Base-by-base conservation (phyloP, 1,139 yeast species). In the Geotrichum restrictum region DNA sequence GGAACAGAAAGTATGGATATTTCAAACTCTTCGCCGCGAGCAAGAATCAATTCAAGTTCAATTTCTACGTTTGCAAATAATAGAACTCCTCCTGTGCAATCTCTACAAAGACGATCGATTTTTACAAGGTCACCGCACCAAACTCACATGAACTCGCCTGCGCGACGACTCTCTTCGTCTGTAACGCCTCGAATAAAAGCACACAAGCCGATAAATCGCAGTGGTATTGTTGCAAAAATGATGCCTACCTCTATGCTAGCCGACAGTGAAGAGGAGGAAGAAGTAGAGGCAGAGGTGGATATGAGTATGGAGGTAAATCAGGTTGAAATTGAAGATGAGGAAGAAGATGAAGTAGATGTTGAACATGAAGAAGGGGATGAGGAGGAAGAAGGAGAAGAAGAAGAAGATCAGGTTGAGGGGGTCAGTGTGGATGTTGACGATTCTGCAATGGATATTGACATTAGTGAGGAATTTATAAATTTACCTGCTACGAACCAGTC, bases 111-210 rank as follows among this genome's bases (percentile, higher is more conserved):
- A 29, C 46, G 40, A 44, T 45, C 33, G 22, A 31, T 46, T 3
- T 39, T 41, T 32, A 19, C 53, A n/a, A 48, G 48, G 21, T 55
- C 62, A 19, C 62, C 62, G 18, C 57, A 55, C 22, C 56, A 54
- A 45, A 60, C 62, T 8, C 54, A 57, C 37, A 58, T 60, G 27
- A 59, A 61, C 18, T 60, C 62, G 3, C 61, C 63, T 3, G 61
- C 62, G 5, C 56, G 60, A 22, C 56, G 63, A 34, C 45, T 51
- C 13, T 49, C 55, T n/a, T 48, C 52, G 16, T 46, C 59, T 21
- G 54, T 50, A 3, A 49, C 51, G 19, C 50, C 44, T 37, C 38
- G 32, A 29, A 48, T 37, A 24, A 53, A 29, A 48, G 53, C 38
- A 18, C 49, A 33, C 19, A 40, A 21, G 16, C n/a, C 44, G 2